Percentiles rank a stretch among this genome's conserved stretches.
Evolutionary conservation across 2,329 filamentous ascomycete species (phyloP).

Genomic region (Exophiala oligosperma): DNA sequence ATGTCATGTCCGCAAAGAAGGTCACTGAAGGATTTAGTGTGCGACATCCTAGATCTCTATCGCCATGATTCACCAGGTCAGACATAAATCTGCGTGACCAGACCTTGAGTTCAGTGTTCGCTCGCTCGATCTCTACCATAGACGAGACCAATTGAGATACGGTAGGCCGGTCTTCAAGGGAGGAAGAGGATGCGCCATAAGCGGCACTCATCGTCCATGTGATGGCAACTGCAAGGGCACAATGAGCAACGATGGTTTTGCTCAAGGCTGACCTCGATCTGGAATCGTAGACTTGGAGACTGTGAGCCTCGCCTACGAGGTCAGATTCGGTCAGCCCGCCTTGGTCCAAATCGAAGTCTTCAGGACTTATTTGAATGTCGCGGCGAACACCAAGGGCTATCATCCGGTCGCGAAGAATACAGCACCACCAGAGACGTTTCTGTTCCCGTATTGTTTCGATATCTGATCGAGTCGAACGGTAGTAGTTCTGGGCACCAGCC

Average conservation of each 20-base stretch:
- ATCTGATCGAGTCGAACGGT: not conserved
- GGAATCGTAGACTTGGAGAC: slow-evolving; percentile 1
- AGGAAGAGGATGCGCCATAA: not conserved
- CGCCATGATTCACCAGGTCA: not conserved
- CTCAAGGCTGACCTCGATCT: not conserved
- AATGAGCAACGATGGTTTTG: not conserved
- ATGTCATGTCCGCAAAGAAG: not conserved
- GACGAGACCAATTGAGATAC: slow-evolving; percentile 1
- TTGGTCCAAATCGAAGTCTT: slow-evolving; percentile 1
- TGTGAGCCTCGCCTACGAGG: not conserved
- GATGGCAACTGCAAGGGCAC: slow-evolving; percentile 3
- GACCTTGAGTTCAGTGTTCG: not conserved
- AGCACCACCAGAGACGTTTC: slow-evolving; percentile 3
- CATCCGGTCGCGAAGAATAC: slow-evolving; percentile 1
- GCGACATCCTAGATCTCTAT: not conserved
- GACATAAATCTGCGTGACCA: not conserved
- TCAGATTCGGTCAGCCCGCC: not conserved
- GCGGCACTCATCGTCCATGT: not conserved
- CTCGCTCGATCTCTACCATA: slow-evolving; percentile 1
- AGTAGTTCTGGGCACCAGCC: slow-evolving; percentile 1
- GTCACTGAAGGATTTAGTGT: not conserved
- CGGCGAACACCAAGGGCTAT: slow-evolving; percentile 1
- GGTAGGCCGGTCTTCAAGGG: not conserved
- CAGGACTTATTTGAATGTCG: not conserved
- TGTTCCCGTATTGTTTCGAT: not conserved